Percentiles rank a stretch among this genome's conserved stretches.
Conservation (phyloP, 1,284 basidiomycete genomes). For the Coniferiporia sulphurascens region DNA sequence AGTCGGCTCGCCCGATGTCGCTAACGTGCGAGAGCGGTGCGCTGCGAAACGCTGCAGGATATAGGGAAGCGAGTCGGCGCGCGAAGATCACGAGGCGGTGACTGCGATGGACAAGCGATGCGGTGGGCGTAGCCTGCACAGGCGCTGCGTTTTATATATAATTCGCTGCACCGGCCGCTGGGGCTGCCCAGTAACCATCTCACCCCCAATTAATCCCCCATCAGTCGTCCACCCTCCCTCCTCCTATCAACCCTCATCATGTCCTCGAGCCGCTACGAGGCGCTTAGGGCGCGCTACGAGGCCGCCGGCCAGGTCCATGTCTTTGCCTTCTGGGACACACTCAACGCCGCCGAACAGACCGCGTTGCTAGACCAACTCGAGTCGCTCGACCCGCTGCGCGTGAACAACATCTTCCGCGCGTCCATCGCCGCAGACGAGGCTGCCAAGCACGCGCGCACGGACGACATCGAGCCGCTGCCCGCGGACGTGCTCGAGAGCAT, state of each 20-base stretch:
- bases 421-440: slow-evolving; percentile 70
- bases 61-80: not conserved
- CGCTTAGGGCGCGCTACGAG: slow-evolving; percentile 50
- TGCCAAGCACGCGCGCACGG: slow-evolving; percentile 37
- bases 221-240: no score
- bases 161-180: not conserved
- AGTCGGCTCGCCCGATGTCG: no score
- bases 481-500: slow-evolving; percentile 65
- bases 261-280: slow-evolving; percentile 17
- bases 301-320: slow-evolving; percentile 86
- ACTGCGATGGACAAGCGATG: not conserved
- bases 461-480: slow-evolving; percentile 75
- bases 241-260: not conserved
- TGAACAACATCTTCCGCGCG: slow-evolving; percentile 84
- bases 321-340: slow-evolving; percentile 80
- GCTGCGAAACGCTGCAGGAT: no score
- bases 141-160: not conserved
- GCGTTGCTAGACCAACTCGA: slow-evolving; percentile 73
- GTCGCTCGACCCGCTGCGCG: slow-evolving; percentile 82
- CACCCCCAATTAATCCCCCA: not conserved
- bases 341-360: slow-evolving; percentile 62
- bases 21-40: no score
- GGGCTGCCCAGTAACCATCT: not conserved
- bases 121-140: not conserved
- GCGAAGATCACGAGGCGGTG: slow-evolving; percentile 2